Base-by-base conservation (phyloP, 148 eudicot species). In the Arctostaphylos glauca region DNA sequence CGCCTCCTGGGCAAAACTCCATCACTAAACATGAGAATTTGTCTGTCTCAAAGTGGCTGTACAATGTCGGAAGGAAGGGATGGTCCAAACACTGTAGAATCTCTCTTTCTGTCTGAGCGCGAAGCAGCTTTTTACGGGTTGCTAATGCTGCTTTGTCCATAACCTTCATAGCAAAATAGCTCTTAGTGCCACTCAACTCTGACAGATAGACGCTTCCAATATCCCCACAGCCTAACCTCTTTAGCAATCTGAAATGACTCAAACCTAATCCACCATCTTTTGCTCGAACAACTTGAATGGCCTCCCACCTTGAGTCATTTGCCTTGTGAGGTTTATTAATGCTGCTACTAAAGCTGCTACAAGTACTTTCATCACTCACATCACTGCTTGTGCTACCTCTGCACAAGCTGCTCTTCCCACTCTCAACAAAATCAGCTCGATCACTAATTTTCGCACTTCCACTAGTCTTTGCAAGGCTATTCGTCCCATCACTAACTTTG, bases 361-460 rank as follows among this genome's bases (percentile, higher is more conserved):
- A 80, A 59, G 52, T 80, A 80, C 81, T 80, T 46, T 80, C 81
- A 55, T 80, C 81, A 62, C 81, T 80, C 41, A 80, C 70, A 23
- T 80, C 81, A 59, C 25, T 80, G 71, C 81, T 64, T 44, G 81
- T 80, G 81, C 81, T 80, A 46, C 72, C 81, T 80, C 81, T 80
- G 73, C 81, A 80, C 73, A 80, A 16, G 50, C 81, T 80, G 64
- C 81, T 80, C 73, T 80, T 80, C 5, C 81, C 81, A 73, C 90
- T 87, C 60, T 86, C 90, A 46, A 86, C 86, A 80, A 87, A 87
- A 52, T 87, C 91, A 44, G 81, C 86, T 41, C 85, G 88, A 12
- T 88, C 90, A 53, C 90, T 90, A 56, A 85, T 88, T 87, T 88
- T 88, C 2, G 88, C 87, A 83, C 89, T 87, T 68, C 87, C 88